phyloP scores from a whole-genome alignment of 176 grass and related monocot species.

The Carex parvula region DNA sequence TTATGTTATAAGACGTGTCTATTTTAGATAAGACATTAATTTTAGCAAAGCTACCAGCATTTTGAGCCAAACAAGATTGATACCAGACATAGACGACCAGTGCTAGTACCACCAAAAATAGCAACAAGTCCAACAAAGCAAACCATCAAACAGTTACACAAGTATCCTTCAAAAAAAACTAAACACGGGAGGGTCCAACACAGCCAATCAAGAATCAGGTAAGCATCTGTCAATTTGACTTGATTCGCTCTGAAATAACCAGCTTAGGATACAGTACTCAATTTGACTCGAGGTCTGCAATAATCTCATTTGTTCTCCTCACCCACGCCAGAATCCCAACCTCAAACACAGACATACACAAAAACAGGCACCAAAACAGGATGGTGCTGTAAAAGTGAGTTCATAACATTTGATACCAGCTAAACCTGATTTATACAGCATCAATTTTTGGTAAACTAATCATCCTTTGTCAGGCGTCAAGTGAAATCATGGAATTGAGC shows the following conservation, averaged over 20 bases:
- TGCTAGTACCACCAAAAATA: neutral
- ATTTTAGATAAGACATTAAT: neutral
- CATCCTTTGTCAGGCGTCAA: neutral
- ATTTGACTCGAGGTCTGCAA: neutral
- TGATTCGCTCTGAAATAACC: neutral
- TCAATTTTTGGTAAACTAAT: constrained; percentile 3
- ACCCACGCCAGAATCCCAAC: neutral
- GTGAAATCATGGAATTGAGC: no score
- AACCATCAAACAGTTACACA: neutral
- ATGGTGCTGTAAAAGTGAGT: neutral
- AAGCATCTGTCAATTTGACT: neutral
- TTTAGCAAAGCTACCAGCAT: neutral
- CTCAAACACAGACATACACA: neutral
- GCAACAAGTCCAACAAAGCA: neutral
- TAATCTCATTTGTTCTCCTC: neutral
- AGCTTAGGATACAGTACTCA: neutral
- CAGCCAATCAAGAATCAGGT: neutral
- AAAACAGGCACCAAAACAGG: neutral
- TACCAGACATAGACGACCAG: neutral
- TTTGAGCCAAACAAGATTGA: neutral
- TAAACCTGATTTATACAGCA: neutral
- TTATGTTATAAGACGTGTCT: neutral
- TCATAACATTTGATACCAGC: neutral
- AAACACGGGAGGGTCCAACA: neutral
- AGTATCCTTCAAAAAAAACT: neutral